Percentiles rank a stretch among this genome's conserved stretches.
Conservation (phyloP, 2,329 filamentous ascomycete genomes). For the Colletotrichum lini region DNA sequence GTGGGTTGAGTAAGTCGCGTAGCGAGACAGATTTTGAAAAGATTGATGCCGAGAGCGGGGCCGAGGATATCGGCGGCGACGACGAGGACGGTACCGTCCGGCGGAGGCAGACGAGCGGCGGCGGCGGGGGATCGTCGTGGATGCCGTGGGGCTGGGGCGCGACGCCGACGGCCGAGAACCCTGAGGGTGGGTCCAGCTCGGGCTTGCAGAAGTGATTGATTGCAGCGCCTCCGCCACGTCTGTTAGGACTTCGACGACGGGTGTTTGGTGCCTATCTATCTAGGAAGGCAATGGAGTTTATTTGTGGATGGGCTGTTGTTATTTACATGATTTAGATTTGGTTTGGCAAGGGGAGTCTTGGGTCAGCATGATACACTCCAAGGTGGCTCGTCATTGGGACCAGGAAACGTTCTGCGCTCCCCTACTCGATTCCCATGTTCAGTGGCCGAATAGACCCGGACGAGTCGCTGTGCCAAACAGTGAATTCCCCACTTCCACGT, state of each 20-base stretch:
- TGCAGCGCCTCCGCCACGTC: neutral
- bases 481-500: neutral
- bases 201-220: constrained; percentile 52
- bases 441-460: constrained; percentile 26
- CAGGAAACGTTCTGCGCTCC: constrained; percentile 34
- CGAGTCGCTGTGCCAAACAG: constrained; percentile 21
- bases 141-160: constrained; percentile 63
- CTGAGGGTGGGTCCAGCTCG: constrained; percentile 53
- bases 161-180: constrained; percentile 43
- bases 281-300: constrained; percentile 45
- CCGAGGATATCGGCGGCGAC: constrained; percentile 55
- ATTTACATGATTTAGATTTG: constrained; percentile 31
- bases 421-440: constrained; percentile 4
- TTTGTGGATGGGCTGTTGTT: constrained; percentile 39
- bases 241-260: constrained; percentile 7
- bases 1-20: constrained; percentile 81
- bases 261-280: constrained; percentile 1
- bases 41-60: constrained; percentile 81
- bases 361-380: constrained; percentile 13
- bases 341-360: constrained; percentile 31
- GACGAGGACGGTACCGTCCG: constrained; percentile 58
- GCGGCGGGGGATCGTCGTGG: constrained; percentile 58
- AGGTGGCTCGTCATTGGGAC: constrained; percentile 33
- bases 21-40: constrained; percentile 93
- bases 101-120: constrained; percentile 48